phyloP scores from a whole-genome alignment of 139 green algal genomes.

The Chlorella vulgaris region DNA sequence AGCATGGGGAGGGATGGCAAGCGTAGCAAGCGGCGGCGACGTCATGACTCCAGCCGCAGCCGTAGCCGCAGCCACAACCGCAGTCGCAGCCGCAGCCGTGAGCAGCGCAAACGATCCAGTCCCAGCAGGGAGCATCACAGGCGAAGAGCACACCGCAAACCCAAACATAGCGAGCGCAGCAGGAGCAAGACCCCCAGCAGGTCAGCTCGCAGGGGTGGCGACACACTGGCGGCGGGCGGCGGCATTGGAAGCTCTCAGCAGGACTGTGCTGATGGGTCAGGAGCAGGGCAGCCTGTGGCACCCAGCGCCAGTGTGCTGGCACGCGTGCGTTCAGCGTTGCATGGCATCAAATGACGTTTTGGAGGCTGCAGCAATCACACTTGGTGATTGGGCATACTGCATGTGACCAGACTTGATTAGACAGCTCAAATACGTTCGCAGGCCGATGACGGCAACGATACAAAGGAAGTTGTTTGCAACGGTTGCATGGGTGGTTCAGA shows the following conservation, averaged over 20 bases:
- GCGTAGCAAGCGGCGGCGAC: background rate
- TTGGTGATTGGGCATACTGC: no score
- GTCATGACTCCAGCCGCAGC: background rate
- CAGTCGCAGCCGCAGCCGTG: background rate
- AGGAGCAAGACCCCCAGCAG: no score
- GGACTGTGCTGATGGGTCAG: background rate
- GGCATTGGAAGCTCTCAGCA: background rate
- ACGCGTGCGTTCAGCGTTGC: slow-evolving; percentile 6
- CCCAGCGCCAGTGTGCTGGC: slow-evolving; percentile 4
- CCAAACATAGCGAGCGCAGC: no score
- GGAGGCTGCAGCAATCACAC: background rate
- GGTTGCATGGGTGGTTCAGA: no score
- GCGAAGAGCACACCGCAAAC: background rate
- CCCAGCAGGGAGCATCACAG: no score
- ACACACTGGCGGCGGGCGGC: no score
- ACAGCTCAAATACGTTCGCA: no score
- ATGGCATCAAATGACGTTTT: slow-evolving; percentile 6
- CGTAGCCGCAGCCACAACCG: background rate
- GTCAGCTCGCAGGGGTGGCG: no score
- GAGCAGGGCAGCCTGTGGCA: background rate
- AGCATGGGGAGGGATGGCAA: background rate
- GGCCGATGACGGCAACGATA: no score
- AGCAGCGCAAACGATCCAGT: no score
- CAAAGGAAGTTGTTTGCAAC: no score
- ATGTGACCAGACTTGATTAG: no score